Evolutionary conservation across 768 basidiomycete genomes (phyloP).

Genomic region (Kwoniella sp.): DNA sequence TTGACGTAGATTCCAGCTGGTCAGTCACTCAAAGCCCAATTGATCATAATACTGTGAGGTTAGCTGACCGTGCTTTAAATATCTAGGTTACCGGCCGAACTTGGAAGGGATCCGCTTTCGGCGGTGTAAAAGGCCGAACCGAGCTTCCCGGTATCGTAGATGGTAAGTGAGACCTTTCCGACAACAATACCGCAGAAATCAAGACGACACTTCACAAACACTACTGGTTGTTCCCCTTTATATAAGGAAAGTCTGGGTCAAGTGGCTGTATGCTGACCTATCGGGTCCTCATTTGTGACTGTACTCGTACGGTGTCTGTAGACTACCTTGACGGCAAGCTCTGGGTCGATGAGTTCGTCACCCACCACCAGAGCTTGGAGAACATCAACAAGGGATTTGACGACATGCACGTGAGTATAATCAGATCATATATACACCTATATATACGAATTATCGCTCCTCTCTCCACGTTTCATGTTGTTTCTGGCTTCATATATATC

Average conservation of each 20-base stretch:
- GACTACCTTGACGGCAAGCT: slow-evolving; percentile 56
- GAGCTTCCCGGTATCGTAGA: slow-evolving; percentile 92
- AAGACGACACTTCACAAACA: too few species aligned
- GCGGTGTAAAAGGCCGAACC: slow-evolving; percentile 95
- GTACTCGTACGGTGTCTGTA: slow-evolving; percentile 2
- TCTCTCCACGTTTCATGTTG: too few species aligned
- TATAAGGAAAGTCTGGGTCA: not conserved
- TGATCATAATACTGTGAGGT: too few species aligned
- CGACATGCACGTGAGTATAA: slow-evolving; percentile 91
- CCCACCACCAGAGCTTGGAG: slow-evolving; percentile 72
- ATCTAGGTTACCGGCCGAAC: slow-evolving; percentile 52
- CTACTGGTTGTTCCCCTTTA: too few species aligned
- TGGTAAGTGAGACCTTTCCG: slow-evolving; percentile 59
- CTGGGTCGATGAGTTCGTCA: slow-evolving; percentile 89
- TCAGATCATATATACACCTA: too few species aligned
- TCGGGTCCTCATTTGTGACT: not conserved
- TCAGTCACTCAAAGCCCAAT: too few species aligned
- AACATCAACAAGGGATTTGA: slow-evolving; percentile 86
- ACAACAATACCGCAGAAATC: too few species aligned
- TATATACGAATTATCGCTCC: too few species aligned
- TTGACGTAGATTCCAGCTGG: slow-evolving; percentile 39
- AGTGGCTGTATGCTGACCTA: slow-evolving; percentile 3
- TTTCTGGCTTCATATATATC: too few species aligned
- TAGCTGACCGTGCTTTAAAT: not conserved
- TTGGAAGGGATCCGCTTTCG: slow-evolving; percentile 95